Conservation (phyloP, 2,329 filamentous ascomycete genomes). For the Sarocladiaceae sp. region DNA sequence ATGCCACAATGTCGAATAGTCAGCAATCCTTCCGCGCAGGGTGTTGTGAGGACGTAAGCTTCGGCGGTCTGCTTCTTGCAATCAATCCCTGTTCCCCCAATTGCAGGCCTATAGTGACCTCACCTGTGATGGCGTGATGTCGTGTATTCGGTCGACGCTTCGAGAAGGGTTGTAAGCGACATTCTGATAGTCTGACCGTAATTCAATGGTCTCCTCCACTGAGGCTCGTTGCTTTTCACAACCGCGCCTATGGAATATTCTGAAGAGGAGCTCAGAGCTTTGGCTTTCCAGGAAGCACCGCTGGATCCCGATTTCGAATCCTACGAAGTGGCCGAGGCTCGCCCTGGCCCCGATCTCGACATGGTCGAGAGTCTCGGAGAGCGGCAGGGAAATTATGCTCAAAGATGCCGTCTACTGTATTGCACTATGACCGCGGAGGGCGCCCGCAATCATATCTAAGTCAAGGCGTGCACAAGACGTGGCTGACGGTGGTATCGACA, state of each 20-base stretch:
- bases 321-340: conserved; percentile 26
- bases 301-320: conserved; percentile 36
- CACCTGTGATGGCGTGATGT: no score
- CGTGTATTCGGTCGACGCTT: no score
- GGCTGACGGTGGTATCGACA: conserved; percentile 26
- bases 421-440: conserved; percentile 29
- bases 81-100: no score
- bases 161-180: no score
- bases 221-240: no score
- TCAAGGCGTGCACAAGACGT: conserved; percentile 23
- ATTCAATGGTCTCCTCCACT: no score
- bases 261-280: conserved; percentile 14
- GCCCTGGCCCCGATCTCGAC: background rate
- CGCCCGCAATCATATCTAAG: conserved; percentile 32
- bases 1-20: no score
- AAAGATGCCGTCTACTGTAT: conserved; percentile 33
- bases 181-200: no score
- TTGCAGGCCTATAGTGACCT: no score
- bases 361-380: conserved; percentile 12
- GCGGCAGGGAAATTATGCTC: conserved; percentile 35
- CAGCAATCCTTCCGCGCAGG: no score
- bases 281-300: conserved; percentile 26
- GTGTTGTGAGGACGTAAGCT: no score
- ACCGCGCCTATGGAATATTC: conserved; percentile 8
- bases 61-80: no score